These are phyloP conservation scores for Fusarium globosum DNA, from an alignment of 2,329 filamentous ascomycete species.

Conservation along the genomic window DNA sequence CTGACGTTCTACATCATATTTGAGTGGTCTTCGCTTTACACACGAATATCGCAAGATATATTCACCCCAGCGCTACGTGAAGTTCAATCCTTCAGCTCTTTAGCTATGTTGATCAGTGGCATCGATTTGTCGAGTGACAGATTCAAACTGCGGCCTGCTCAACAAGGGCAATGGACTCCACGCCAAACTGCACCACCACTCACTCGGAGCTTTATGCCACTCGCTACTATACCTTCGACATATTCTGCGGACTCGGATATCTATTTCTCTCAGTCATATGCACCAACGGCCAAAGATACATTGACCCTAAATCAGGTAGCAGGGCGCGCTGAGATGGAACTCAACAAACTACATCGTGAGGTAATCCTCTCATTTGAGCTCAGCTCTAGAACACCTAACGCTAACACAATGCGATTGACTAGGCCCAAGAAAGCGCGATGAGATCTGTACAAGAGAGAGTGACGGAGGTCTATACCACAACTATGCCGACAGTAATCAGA, in stretches of 20 bases:
- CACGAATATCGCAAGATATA: not conserved
- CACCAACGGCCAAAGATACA: not conserved
- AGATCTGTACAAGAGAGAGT: not conserved
- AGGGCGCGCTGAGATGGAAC: not conserved
- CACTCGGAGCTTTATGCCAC: not conserved
- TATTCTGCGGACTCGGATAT: not conserved
- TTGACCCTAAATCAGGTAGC: not conserved
- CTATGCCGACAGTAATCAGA: not conserved
- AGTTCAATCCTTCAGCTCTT: not conserved
- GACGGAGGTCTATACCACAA: not conserved
- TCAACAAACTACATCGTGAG: not conserved
- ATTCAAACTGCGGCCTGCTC: not conserved
- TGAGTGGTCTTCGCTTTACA: not conserved
- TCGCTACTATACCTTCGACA: not conserved
- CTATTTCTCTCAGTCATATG: not conserved
- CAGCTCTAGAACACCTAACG: too few relatives aligned
- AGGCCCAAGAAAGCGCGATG: not conserved
- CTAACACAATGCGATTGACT: too few relatives aligned
- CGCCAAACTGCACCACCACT: fast-evolving
- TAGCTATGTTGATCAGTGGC: fast-evolving
- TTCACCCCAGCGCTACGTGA: not conserved
- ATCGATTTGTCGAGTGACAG: not conserved
- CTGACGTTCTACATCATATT: not conserved
- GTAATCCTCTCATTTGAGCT: too few relatives aligned
- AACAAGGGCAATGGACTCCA: not conserved